phyloP scores from a whole-genome alignment of 108 stramenopile genomes.

The Nannochloropsis salina region DNA sequence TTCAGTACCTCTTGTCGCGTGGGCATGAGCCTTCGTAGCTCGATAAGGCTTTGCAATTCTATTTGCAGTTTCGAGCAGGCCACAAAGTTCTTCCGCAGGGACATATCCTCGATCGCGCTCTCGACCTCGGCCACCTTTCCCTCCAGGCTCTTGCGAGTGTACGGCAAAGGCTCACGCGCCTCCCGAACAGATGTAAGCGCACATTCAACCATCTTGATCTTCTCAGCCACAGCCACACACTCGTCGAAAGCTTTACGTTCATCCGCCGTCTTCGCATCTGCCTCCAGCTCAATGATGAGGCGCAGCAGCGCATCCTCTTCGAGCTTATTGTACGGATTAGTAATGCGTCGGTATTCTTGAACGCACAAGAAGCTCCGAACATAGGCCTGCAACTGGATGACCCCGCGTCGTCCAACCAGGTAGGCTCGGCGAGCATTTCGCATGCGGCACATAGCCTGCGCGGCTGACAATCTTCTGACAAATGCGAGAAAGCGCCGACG shows the following conservation, averaged over 20 bases:
- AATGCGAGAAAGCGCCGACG: slow-evolving; percentile 3
- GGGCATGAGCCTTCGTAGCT: background rate
- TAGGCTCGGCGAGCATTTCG: background rate
- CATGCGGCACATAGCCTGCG: slow-evolving; percentile 18
- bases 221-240: background rate
- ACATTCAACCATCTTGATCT: background rate
- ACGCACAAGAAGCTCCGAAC: background rate
- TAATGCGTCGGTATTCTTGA: slow-evolving; percentile 1
- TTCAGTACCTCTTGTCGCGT: background rate
- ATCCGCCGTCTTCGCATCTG: background rate
- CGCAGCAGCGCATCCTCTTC: background rate
- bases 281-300: background rate
- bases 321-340: background rate
- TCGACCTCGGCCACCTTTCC: background rate
- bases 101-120: background rate
- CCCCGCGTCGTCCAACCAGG: background rate
- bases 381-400: background rate
- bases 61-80: slow-evolving; percentile 10
- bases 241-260: slow-evolving; percentile 8
- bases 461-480: slow-evolving; percentile 22
- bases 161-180: slow-evolving; percentile 8
- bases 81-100: background rate
- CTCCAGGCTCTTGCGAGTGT: background rate
- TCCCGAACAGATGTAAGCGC: background rate
- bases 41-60: background rate